These are phyloP conservation scores for Lasiosphaeriaceae sp. DNA, from an alignment of 495 filamentous ascomycete species.

Conservation along the genomic window DNA sequence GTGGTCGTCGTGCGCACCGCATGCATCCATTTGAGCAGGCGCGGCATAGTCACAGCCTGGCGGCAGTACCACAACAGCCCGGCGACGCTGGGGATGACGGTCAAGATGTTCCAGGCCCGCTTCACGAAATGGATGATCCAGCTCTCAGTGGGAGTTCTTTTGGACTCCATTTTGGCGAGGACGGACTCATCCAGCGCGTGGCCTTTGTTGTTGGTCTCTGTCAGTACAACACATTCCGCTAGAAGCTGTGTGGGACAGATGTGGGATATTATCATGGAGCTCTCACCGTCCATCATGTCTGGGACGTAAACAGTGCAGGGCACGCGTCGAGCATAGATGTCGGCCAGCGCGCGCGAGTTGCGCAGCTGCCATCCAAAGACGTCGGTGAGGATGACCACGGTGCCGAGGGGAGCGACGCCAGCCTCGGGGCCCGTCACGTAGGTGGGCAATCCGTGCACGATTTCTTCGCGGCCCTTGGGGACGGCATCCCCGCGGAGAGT, in stretches of 20 bases:
- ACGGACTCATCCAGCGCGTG: constrained; percentile 15
- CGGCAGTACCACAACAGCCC: constrained; percentile 36
- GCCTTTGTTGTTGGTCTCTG: constrained; percentile 3
- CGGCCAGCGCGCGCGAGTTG: constrained; percentile 52
- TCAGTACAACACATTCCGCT: neutral
- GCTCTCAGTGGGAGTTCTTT: constrained; percentile 2
- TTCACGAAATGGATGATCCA: constrained; percentile 1
- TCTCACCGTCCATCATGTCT: constrained; percentile 57
- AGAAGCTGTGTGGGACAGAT: neutral
- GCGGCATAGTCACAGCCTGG: constrained; percentile 35
- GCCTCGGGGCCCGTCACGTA: constrained; percentile 43
- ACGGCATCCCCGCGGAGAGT: constrained; percentile 24
- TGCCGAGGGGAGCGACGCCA: constrained; percentile 35
- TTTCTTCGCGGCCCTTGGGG: constrained; percentile 25
- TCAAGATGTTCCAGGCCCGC: constrained; percentile 7
- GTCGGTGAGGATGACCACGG: constrained; percentile 54
- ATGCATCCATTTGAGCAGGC: constrained; percentile 45
- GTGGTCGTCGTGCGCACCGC: constrained; percentile 34
- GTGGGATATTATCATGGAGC: too few species aligned
- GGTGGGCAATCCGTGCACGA: constrained; percentile 45
- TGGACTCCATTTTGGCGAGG: constrained; percentile 14
- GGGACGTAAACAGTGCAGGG: constrained; percentile 51
- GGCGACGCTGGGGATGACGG: constrained; percentile 15
- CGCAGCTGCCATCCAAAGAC: constrained; percentile 55
- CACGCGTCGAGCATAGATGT: constrained; percentile 48